Base-by-base conservation (phyloP, 257 asterid genomes). In the Mentha longifolia region DNA sequence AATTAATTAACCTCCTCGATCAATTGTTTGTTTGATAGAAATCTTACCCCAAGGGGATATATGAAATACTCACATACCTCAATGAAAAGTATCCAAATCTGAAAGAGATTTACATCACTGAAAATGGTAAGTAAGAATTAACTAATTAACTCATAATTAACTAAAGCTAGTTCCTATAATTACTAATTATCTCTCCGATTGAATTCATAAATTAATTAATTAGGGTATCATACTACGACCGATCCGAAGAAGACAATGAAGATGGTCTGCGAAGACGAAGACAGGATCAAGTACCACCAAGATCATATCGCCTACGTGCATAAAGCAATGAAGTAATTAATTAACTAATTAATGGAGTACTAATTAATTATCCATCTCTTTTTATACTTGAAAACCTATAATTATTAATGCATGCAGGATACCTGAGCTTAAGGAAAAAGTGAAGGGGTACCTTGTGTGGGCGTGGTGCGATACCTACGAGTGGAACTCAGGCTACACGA, bases 391-490 rank as follows among this genome's bases (percentile, higher is more conserved):
- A n/a, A n/a, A n/a, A n/a, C n/a, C n/a, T n/a, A n/a, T n/a, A n/a
- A n/a, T n/a, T n/a, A n/a, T n/a, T n/a, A n/a, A n/a, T n/a, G n/a
- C n/a, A n/a, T n/a, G n/a, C n/a, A n/a, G n/a, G n/a, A 33, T 1
- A 1, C 37, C 28, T 25, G 28, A 25, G 2, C 28, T 41, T 9
- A 0, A 1, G 4, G 0, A 75, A 0, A 41, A 41, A 11, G 65
- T 80, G 10, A 80, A 70, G 68, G 83, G 86, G 0, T 84, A 75
- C 45, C 72, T 73, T 9, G 61, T 65, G 19, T 84, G 85, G 82
- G 55, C 86, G 4, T 80, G 80, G 74, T 60, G 82, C 30, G 88
- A 84, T 61, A 81, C 73, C 13, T 81, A 62, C n/a, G 88, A 84
- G 66, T 78, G 85, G 85, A 11, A 3, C 11, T 57, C 64, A 0